Evolutionary conservation across 352 stramenopile genomes (phyloP).

Genomic region (Phytopythium chamaehyphon): DNA sequence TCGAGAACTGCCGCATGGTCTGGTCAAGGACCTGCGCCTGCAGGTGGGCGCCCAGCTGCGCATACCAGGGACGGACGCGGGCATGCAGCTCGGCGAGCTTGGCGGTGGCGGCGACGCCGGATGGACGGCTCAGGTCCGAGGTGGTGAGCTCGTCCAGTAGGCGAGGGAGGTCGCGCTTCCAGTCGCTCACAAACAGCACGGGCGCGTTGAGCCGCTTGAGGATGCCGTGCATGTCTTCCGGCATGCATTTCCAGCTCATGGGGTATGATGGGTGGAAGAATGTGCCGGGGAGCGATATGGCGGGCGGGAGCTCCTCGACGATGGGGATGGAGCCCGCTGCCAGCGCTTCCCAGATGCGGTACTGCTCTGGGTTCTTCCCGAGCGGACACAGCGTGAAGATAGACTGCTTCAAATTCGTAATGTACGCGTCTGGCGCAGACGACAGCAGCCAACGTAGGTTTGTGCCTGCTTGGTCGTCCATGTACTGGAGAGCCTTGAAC

Average conservation of each 20-base stretch:
- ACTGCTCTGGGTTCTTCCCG: slow-evolving; percentile 67
- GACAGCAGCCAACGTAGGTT: slow-evolving; percentile 48
- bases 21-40: slow-evolving; percentile 38
- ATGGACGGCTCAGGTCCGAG: slow-evolving; percentile 4
- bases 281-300: slow-evolving; percentile 29
- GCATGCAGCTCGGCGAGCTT: slow-evolving; percentile 31
- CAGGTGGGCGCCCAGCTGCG: slow-evolving; percentile 31
- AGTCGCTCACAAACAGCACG: slow-evolving; percentile 56
- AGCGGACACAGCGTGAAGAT: slow-evolving; percentile 61
- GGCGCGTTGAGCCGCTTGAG: slow-evolving; percentile 44
- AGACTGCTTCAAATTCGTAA: slow-evolving; percentile 49
- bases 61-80: slow-evolving; percentile 33
- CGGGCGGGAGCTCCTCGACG: slow-evolving; percentile 42
- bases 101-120: slow-evolving; percentile 15
- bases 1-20: slow-evolving; percentile 35
- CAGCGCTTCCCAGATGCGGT: slow-evolving; percentile 65
- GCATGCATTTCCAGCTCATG: slow-evolving; percentile 46
- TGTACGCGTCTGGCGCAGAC: slow-evolving; percentile 39
- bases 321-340: slow-evolving; percentile 60
- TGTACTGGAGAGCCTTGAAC: slow-evolving; percentile 52
- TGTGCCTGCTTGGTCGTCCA: slow-evolving; percentile 37
- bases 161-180: slow-evolving; percentile 41
- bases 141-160: slow-evolving; percentile 34
- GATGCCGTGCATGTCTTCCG: slow-evolving; percentile 49
- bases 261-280: slow-evolving; percentile 64